Conservation (phyloP, 192 early-diverging fungal genomes). For the Umbelopsis isabellina region DNA sequence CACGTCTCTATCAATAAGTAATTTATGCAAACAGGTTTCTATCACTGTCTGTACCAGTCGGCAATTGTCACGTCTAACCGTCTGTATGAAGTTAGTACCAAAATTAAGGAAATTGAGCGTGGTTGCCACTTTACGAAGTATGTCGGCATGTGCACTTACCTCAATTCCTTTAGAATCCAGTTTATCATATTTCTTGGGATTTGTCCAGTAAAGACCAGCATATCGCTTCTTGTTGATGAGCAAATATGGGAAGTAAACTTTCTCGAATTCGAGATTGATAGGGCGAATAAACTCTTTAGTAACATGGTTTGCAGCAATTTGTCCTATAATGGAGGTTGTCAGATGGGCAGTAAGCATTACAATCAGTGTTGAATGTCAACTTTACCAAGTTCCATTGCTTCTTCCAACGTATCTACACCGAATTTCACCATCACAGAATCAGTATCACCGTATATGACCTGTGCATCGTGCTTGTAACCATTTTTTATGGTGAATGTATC, state of each 20-base stretch:
- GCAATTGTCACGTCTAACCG: conserved; percentile 96
- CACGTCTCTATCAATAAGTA: conserved; percentile 89
- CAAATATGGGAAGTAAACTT: conserved; percentile 98
- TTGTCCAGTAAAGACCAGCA: conserved; percentile 97
- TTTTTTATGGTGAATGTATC: conserved; percentile 81
- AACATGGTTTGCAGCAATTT: conserved; percentile 84
- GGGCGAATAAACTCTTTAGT: conserved; percentile 86
- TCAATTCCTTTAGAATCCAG: conserved; percentile 98
- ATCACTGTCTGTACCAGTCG: conserved; percentile 90
- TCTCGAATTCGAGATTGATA: conserved; percentile 99
- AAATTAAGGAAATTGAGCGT: neutral
- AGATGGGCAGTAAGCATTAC: neutral
- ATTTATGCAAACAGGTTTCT: conserved; percentile 87
- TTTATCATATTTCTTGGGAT: conserved; percentile 92
- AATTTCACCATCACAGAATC: conserved; percentile 99
- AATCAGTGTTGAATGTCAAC: neutral
- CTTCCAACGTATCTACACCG: conserved; percentile 75
- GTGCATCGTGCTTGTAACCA: conserved; percentile 84
- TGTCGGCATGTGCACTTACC: conserved; percentile 40
- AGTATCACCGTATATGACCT: conserved; percentile 98
- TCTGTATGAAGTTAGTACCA: conserved; percentile 49
- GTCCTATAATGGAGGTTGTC: conserved; percentile 39
- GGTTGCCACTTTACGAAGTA: neutral
- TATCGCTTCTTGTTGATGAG: conserved; percentile 99
- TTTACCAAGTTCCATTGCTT: conserved; percentile 84